These are phyloP conservation scores for Leccinellum albellum DNA, from an alignment of 768 basidiomycete species.

Conservation along the genomic window DNA sequence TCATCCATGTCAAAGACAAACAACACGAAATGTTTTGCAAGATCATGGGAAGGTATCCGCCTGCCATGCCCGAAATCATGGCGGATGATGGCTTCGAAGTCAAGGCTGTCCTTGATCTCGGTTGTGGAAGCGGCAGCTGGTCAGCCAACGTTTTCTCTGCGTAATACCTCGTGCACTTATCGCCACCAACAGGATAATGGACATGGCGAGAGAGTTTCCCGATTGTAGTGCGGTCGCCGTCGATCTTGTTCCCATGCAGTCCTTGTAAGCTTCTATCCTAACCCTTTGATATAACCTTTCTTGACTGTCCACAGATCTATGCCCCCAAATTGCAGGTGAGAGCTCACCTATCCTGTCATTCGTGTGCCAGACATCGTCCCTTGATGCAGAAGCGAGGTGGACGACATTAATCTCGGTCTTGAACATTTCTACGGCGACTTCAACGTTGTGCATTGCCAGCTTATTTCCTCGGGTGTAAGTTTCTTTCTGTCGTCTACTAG, in stretches of 20 bases:
- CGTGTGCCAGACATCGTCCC: slow-evolving; percentile 2
- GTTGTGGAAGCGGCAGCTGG: slow-evolving; percentile 80
- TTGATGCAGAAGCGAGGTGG: slow-evolving; percentile 65
- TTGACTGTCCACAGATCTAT: slow-evolving; percentile 44
- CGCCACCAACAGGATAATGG: slow-evolving; percentile 57
- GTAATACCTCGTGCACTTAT: slow-evolving; percentile 6
- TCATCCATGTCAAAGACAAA: slow-evolving; percentile 43
- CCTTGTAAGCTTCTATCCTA: slow-evolving; percentile 43
- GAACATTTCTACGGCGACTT: slow-evolving; percentile 80
- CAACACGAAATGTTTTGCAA: slow-evolving; percentile 65
- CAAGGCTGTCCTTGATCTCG: slow-evolving; percentile 69
- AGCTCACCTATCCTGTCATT: slow-evolving; percentile 3
- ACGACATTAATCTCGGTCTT: slow-evolving; percentile 80
- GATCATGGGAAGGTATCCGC: slow-evolving; percentile 65
- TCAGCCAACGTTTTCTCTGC: slow-evolving; percentile 26
- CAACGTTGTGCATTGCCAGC: slow-evolving; percentile 69
- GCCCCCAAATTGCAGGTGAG: slow-evolving; percentile 68
- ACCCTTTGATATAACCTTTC: slow-evolving; percentile 11
- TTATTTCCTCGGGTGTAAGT: slow-evolving; percentile 71
- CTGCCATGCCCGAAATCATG: slow-evolving; percentile 55
- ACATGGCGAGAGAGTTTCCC: slow-evolving; percentile 70
- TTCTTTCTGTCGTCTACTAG: slow-evolving; percentile 4
- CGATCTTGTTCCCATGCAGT: slow-evolving; percentile 79
- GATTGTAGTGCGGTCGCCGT: slow-evolving; percentile 66
- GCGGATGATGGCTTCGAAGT: slow-evolving; percentile 53